Conservation (phyloP, 768 basidiomycete genomes). For the Fomitopsis serialis region DNA sequence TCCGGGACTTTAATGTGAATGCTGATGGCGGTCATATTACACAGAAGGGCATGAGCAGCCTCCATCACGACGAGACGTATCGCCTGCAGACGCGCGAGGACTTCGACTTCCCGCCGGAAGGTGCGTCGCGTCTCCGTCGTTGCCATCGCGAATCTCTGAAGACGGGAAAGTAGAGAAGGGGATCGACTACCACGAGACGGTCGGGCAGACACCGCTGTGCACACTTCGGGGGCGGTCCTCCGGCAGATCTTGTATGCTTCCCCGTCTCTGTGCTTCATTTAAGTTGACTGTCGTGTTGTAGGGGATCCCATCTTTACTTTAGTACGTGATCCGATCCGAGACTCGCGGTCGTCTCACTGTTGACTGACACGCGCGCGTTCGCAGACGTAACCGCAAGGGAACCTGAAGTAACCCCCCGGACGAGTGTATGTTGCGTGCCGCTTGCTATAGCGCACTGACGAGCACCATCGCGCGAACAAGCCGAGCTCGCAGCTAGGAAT, state of each 20-base stretch:
- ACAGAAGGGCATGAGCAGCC: constrained; percentile 19
- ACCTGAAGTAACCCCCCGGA: constrained; percentile 21
- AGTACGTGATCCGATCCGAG: constrained; percentile 2
- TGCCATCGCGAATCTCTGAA: too few relatives aligned
- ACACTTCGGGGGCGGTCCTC: constrained; percentile 43
- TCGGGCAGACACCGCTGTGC: constrained; percentile 21
- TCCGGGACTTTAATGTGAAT: too few relatives aligned
- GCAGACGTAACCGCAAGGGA: constrained; percentile 20
- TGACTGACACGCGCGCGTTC: not conserved
- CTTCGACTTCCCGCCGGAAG: constrained; percentile 14
- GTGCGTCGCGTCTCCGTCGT: not conserved
- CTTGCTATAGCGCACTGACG: not conserved
- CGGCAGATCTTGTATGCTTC: constrained; percentile 38
- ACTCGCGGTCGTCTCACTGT: not conserved
- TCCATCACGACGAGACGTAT: constrained; percentile 21
- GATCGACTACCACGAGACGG: constrained; percentile 21
- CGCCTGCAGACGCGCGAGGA: constrained; percentile 15
- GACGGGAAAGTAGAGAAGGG: not conserved
- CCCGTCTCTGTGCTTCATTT: constrained; percentile 6
- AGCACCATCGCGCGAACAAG: constrained; percentile 1
- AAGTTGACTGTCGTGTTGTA: constrained; percentile 1
- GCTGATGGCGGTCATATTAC: too few relatives aligned
- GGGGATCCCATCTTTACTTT: constrained; percentile 21
- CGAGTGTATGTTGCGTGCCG: constrained; percentile 11
- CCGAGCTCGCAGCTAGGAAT: constrained; percentile 36